Evolutionary conservation across 257 asterid species (phyloP).

Genomic region (Mentha longifolia): DNA sequence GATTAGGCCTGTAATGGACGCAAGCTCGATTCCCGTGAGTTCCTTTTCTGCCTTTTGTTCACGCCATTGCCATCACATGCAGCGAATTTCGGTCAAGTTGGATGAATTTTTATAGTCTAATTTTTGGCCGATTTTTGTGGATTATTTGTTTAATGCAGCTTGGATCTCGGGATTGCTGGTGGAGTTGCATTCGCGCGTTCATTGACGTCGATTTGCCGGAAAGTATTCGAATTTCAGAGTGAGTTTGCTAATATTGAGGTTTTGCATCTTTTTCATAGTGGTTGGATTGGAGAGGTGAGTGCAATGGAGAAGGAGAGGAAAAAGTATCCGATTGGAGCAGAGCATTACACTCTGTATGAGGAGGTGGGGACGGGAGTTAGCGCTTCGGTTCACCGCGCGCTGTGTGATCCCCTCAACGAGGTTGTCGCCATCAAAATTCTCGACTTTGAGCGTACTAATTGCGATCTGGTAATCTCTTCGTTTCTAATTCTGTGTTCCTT

Average conservation of each 20-base stretch:
- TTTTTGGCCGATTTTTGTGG: slow-evolving; percentile 23
- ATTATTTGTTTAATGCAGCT: slow-evolving; percentile 39
- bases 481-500: background rate
- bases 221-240: background rate
- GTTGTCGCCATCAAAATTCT: slow-evolving; percentile 86
- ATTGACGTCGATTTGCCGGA: slow-evolving; percentile 39
- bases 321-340: slow-evolving; percentile 94
- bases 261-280: slow-evolving; percentile 7
- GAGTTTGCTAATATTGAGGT: slow-evolving; percentile 14
- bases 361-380: slow-evolving; percentile 94
- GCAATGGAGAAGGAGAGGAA: slow-evolving; percentile 71
- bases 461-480: slow-evolving; percentile 72
- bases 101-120: background rate
- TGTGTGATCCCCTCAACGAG: slow-evolving; percentile 67
- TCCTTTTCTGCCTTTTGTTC: slow-evolving; percentile 32
- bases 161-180: slow-evolving; percentile 40
- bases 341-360: slow-evolving; percentile 72
- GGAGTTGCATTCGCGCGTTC: slow-evolving; percentile 45
- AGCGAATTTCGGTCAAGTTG: slow-evolving; percentile 23
- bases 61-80: slow-evolving; percentile 42
- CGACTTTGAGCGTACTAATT: slow-evolving; percentile 86
- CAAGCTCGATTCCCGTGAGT: slow-evolving; percentile 50
- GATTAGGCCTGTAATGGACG: slow-evolving; percentile 35
- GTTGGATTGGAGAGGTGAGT: background rate
- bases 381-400: slow-evolving; percentile 91